Evolutionary conservation across 768 basidiomycete genomes (phyloP).

Genomic region (Psilocybe subaeruginosa): DNA sequence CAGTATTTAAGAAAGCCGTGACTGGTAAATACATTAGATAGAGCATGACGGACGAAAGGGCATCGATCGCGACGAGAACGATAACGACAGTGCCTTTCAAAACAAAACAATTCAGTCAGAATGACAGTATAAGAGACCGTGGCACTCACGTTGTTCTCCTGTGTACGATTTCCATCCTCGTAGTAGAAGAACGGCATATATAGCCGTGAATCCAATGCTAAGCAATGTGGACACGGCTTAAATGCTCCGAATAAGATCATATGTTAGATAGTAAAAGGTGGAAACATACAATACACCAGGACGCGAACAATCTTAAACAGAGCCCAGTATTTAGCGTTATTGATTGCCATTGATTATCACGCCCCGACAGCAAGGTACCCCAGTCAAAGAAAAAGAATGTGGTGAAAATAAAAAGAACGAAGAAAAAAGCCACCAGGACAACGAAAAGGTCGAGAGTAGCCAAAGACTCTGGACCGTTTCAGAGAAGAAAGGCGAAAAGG

Average conservation of each 20-base stretch:
- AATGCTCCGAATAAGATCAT: background rate
- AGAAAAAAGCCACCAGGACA: constrained; percentile 32
- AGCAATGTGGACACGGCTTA: constrained; percentile 35
- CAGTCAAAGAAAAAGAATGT: constrained; percentile 9
- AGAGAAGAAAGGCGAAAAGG: constrained; percentile 18
- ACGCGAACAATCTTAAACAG: constrained; percentile 36
- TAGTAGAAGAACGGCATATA: constrained; percentile 35
- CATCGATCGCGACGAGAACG: constrained; percentile 31
- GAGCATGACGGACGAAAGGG: constrained; percentile 33
- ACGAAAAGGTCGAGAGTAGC: constrained; percentile 29
- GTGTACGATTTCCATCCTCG: constrained; percentile 37
- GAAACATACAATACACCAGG: constrained; percentile 35
- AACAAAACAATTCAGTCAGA: constrained; percentile 1
- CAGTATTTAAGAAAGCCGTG: background rate
- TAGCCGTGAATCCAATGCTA: constrained; percentile 33
- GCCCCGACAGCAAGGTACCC: background rate
- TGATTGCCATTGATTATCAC: constrained; percentile 20
- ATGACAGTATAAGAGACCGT: background rate
- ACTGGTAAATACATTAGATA: constrained; percentile 36
- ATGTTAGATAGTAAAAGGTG: background rate
- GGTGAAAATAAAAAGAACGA: constrained; percentile 1
- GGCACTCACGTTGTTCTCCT: constrained; percentile 33
- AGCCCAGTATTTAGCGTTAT: constrained; percentile 29
- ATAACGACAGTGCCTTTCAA: constrained; percentile 35
- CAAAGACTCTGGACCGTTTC: constrained; percentile 16